Evolutionary conservation across 1,284 basidiomycete species (phyloP).

Genomic region (Cutaneotrichosporon daszewskae): DNA sequence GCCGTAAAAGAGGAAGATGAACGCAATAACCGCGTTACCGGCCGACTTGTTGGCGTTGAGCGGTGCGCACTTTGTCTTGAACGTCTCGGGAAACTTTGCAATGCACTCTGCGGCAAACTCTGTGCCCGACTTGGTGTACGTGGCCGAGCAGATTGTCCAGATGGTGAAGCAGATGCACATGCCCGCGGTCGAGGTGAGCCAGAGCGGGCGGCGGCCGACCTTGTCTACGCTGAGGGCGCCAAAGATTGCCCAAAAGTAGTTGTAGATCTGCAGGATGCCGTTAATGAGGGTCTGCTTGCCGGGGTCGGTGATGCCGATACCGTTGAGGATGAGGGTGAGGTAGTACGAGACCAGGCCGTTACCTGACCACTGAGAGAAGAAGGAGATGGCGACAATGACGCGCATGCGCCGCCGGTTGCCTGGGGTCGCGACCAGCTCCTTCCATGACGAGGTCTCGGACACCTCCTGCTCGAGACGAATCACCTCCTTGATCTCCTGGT

Average conservation of each 20-base stretch:
- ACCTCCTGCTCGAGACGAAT: slow-evolving; percentile 21
- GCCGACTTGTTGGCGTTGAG: slow-evolving; percentile 12
- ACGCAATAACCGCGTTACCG: slow-evolving; percentile 15
- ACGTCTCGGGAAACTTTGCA: slow-evolving; percentile 50
- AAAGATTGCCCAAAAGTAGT: slow-evolving; percentile 15
- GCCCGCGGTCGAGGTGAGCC: slow-evolving; percentile 18
- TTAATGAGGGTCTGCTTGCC: slow-evolving; percentile 64
- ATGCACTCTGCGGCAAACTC: slow-evolving; percentile 18
- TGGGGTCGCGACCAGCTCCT: slow-evolving; percentile 35
- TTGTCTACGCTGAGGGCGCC: slow-evolving; percentile 40
- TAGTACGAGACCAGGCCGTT: slow-evolving; percentile 50
- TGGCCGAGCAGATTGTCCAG: slow-evolving; percentile 65
- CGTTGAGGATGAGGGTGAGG: slow-evolving; percentile 62
- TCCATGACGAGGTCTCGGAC: slow-evolving; percentile 44
- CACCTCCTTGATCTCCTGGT: slow-evolving; percentile 42
- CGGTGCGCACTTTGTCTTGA: slow-evolving; percentile 20
- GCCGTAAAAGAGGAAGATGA: slow-evolving; percentile 42
- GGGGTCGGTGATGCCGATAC: slow-evolving; percentile 61
- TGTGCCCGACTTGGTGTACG: slow-evolving; percentile 44
- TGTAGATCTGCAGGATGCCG: slow-evolving; percentile 20
- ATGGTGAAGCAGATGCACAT: slow-evolving; percentile 55
- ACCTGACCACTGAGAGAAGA: slow-evolving; percentile 41
- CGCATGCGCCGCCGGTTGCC: slow-evolving; percentile 24
- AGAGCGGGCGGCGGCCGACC: slow-evolving; percentile 29
- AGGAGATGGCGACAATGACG: slow-evolving; percentile 32